phyloP scores from a whole-genome alignment of 2,329 filamentous ascomycete genomes.

The Exophiala sp. region DNA sequence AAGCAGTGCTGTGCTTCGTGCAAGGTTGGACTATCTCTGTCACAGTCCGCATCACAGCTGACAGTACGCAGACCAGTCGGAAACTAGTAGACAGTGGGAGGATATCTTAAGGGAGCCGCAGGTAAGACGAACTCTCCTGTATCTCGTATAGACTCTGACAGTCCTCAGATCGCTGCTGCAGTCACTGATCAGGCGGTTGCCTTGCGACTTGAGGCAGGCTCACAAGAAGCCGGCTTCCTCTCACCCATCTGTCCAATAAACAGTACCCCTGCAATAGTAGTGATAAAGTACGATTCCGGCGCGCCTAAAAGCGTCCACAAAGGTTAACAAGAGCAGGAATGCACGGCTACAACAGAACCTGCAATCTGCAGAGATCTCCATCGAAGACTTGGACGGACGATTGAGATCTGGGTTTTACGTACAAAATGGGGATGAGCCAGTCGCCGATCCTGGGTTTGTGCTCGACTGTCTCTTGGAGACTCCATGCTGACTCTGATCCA shows the following conservation, averaged over 20 bases:
- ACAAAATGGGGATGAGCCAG: conserved; percentile 2
- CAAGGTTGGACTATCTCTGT: conserved; percentile 53
- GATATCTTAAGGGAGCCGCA: conserved; percentile 35
- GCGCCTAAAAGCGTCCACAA: not conserved
- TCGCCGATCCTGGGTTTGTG: conserved; percentile 8
- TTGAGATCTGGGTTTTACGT: conserved; percentile 46
- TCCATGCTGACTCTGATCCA: not conserved
- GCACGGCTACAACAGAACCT: conserved; percentile 76
- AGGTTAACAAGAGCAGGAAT: conserved; percentile 49
- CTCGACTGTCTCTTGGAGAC: not conserved
- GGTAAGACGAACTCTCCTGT: conserved; percentile 43
- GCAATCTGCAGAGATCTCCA: conserved; percentile 52
- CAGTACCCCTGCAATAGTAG: conserved; percentile 71
- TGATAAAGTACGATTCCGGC: conserved; percentile 62
- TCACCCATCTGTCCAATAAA: conserved; percentile 78
- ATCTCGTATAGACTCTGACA: conserved; percentile 1
- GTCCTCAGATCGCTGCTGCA: conserved; percentile 37
- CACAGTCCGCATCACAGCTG: not conserved
- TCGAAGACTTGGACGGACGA: conserved; percentile 63
- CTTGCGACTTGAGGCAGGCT: conserved; percentile 67
- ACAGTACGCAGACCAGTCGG: conserved; percentile 57
- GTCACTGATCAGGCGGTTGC: conserved; percentile 59
- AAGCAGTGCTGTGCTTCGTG: conserved; percentile 81
- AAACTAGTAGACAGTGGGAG: conserved; percentile 71
- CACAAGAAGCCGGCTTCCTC: conserved; percentile 76